Conservation (phyloP, 306 rosid species). For the Vigna mungo region DNA sequence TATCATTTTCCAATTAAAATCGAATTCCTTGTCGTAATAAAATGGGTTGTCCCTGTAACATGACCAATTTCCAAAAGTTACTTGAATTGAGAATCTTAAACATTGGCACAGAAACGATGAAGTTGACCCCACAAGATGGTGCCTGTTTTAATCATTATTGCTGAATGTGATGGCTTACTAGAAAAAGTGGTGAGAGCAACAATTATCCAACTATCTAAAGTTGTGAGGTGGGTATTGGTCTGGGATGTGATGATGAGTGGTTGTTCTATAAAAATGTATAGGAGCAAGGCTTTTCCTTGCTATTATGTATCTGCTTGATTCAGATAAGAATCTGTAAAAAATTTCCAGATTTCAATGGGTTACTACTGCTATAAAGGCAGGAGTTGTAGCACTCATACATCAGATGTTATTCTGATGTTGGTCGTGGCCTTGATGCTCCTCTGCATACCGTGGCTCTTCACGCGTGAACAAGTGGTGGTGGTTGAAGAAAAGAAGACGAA, state of each 20-base stretch:
- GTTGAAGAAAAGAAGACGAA: slow-evolving; percentile 49
- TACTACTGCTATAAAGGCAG: slow-evolving; percentile 48
- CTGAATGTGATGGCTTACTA: slow-evolving; percentile 2
- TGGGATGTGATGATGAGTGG: not conserved
- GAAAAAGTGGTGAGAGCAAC: slow-evolving; percentile 14
- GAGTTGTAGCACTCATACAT: slow-evolving; percentile 24
- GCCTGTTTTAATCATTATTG: not conserved
- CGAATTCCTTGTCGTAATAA: not conserved
- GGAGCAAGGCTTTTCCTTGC: not conserved
- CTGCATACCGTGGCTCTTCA: slow-evolving; percentile 49
- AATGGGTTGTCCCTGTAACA: not conserved
- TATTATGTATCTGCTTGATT: not conserved
- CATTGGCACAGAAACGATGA: not conserved
- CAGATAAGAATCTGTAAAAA: not conserved
- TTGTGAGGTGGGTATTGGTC: slow-evolving; percentile 45
- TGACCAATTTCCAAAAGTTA: slow-evolving; percentile 20
- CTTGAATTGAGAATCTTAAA: not conserved
- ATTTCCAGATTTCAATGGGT: slow-evolving; percentile 45
- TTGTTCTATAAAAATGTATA: not conserved
- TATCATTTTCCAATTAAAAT: no score
- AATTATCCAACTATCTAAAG: slow-evolving; percentile 3
- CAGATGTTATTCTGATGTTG: slow-evolving; percentile 53
- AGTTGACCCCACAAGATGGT: not conserved
- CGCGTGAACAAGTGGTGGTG: slow-evolving; percentile 10
- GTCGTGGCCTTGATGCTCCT: slow-evolving; percentile 52